These are phyloP conservation scores for Biscutella laevigata DNA, from an alignment of 441 rosid genomes.

Conservation along the genomic window DNA sequence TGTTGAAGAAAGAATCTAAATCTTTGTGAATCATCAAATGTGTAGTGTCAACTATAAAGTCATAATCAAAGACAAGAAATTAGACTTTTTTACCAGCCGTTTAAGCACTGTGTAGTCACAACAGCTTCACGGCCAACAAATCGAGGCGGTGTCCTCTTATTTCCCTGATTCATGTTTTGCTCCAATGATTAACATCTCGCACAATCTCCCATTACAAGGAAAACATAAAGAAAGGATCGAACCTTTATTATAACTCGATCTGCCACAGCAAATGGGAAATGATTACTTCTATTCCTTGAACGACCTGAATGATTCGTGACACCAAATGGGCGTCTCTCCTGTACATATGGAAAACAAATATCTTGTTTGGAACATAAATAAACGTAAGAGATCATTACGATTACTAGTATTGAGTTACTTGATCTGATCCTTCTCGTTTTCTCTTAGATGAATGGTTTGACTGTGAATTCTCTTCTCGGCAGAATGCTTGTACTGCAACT, in stretches of 20 bases:
- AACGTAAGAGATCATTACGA: neutral
- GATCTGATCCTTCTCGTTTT: constrained; percentile 80
- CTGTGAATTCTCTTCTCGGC: constrained; percentile 63
- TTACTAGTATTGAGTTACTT: constrained; percentile 34
- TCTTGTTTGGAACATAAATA: neutral
- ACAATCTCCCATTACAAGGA: neutral
- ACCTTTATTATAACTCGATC: constrained; percentile 96
- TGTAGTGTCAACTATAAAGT: neutral
- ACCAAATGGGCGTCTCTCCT: constrained; percentile 65
- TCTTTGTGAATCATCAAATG: neutral
- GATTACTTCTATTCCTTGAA: constrained; percentile 65
- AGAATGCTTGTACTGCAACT: constrained; percentile 82
- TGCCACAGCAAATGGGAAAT: constrained; percentile 82
- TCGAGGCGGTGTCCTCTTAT: constrained; percentile 91
- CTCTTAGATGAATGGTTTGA: constrained; percentile 58
- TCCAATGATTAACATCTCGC: constrained; percentile 21
- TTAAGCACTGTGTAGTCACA: constrained; percentile 93
- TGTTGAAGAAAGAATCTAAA: too few species aligned
- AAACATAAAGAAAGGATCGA: neutral
- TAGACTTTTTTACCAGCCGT: constrained; percentile 70
- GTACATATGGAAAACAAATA: neutral
- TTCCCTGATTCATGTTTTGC: constrained; percentile 53
- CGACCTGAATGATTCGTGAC: constrained; percentile 39
- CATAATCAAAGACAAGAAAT: neutral
- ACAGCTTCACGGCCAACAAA: constrained; percentile 98